Evolutionary conservation across 176 grass and related monocot genomes (phyloP).

Genomic region (Ensete glaucum): DNA sequence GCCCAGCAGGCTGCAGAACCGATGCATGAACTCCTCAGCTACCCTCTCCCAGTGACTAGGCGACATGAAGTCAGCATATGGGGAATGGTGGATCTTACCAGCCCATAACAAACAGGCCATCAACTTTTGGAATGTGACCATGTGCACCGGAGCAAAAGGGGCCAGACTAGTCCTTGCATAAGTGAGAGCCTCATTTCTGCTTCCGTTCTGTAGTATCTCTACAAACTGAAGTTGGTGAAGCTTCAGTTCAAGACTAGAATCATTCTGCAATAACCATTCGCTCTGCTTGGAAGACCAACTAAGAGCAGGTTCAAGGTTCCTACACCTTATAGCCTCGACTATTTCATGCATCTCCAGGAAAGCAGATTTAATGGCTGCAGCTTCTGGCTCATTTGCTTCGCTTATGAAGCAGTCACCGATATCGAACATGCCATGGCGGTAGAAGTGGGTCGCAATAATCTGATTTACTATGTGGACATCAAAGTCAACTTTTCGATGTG

Average conservation of each 20-base stretch:
- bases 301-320: conserved; percentile 61
- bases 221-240: conserved; percentile 82
- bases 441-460: conserved; percentile 74
- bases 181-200: conserved; percentile 32
- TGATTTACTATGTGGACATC: conserved; percentile 58
- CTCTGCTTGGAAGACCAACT: conserved; percentile 61
- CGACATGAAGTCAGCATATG: conserved; percentile 61
- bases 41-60: conserved; percentile 50
- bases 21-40: conserved; percentile 51
- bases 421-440: conserved; percentile 72
- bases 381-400: conserved; percentile 44
- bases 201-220: conserved; percentile 61
- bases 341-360: conserved; percentile 82
- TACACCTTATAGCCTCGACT: conserved; percentile 58
- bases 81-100: conserved; percentile 57
- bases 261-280: conserved; percentile 41
- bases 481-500: conserved; percentile 72
- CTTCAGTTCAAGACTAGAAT: conserved; percentile 71
- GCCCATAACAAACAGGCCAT: conserved; percentile 65
- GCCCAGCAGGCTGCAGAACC: conserved; percentile 66
- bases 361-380: conserved; percentile 39
- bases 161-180: conserved; percentile 59
- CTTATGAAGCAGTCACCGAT: conserved; percentile 53
- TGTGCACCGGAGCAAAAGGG: conserved; percentile 43
- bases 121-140: conserved; percentile 49